Evolutionary conservation across 441 rosid genomes (phyloP), one percentile per base, ranked within the genome.

Genomic region (Sinapis alba): DNA sequence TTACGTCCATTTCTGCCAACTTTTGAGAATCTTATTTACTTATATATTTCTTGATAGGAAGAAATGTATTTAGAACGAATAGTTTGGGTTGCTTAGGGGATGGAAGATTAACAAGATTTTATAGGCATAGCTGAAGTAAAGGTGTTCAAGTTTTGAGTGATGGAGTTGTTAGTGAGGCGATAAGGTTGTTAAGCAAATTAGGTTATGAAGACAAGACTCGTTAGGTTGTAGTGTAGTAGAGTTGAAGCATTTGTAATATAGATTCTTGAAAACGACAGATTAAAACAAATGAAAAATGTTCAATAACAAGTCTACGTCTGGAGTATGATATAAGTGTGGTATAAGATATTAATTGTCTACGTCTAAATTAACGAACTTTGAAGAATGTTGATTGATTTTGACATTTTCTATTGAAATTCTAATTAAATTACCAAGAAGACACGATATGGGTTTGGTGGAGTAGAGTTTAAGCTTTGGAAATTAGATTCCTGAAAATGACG

Each of bases 171-270:
- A 76, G 27, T 18, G 53, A 61, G 67, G 60, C 38, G 82, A 71
- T 59, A 65, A 61, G 79, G 86, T 83, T 68, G 88, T 84, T 89
- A 82, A 75, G 82, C 28, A 79, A 63, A 86, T 84, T 90, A 75
- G 93, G 90, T 87, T 84, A 83, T 81, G 71, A 71, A 73, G 74
- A 87, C 77, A 75, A 47, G 69, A 47, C 20, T 43, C 43, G 60
- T 18, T 61, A 62, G 60, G 70, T 78, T 67, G 68, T 36, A 74
- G 84, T 89, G 89, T 91, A 89, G 94, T 81, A 82, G 89, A 54
- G 73, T 50, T 73, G 62, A 87, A 91, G 94, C 81, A 69, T 75
- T 28, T n/a, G 53, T 69, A 27, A 72, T 67, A 61, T 5, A 73
- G 81, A 59, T 65, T 77, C 68, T 12, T 72, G 69, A 66, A 66